Base-by-base conservation (phyloP, 768 basidiomycete species). In the Lactarius vividus region DNA sequence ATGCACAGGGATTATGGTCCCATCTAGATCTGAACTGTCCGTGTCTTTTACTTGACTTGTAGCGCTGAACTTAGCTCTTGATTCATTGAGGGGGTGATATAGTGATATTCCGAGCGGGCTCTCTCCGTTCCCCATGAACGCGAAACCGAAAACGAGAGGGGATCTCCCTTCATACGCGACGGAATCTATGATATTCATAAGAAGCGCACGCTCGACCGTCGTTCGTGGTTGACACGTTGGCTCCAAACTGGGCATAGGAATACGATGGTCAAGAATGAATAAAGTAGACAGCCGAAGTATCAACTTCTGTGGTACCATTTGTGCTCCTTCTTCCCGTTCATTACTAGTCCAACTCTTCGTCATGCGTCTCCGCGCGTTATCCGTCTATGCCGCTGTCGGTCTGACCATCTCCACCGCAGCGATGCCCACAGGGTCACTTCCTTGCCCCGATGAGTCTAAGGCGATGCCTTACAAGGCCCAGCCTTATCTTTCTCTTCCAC, bases 271-370 rank as follows among this genome's bases (percentile, higher is more conserved):
- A 28, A 57, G 31, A 29, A 11, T 18, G 29, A 18, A 66, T 66
- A 66, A 66, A 66, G 37, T 26, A 23, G 35, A 37, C 16, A 8
- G 54, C 57, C 55, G 4, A 52, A 13, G 15, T 23, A 15, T 35
- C 37, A 18, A 49, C 29, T 23, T 42, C 7, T 49, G n/a, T 60
- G 10, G 54, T 57, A 46, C 60, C 55, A 18, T 7, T 29, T 16
- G 59, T n/a, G 59, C 60, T 61, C 60, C 53, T 35, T 16, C 55
- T 52, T 61, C 23, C n/a, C 60, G 55, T 52, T 66, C 65, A 66
- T 66, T 57, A 62, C 59, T 60, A 65, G 28, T 40, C 44, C 54
- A 20, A 28, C 37, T 52, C 29, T 66, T 39, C 28, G n/a, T 52
- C 33, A 66, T 66, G 65, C 65, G 46, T 39, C 29, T 52, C 10